Evolutionary conservation across 139 green algal genomes (phyloP).

Genomic region (Micromonas commoda): DNA sequence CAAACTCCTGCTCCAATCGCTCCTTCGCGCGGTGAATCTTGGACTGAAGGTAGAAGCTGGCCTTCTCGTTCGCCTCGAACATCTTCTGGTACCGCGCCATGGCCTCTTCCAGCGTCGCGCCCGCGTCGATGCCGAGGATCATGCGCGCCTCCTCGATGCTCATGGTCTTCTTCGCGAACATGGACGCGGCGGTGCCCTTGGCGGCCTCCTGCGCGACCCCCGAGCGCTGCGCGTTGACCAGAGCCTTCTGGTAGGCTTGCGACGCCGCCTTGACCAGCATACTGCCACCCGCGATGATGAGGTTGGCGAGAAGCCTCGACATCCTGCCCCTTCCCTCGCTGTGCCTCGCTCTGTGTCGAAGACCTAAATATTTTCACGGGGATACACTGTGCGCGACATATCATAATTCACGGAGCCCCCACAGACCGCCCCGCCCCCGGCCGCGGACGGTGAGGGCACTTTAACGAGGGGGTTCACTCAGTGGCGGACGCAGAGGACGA

Average conservation of each 20-base stretch:
- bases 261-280: not conserved
- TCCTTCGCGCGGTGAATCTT: slow-evolving; percentile 66
- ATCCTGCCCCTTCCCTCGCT: not conserved
- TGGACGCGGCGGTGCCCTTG: not conserved
- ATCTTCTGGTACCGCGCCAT: slow-evolving; percentile 55
- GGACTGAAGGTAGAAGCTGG: slow-evolving; percentile 80
- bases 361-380: no score
- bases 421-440: no score
- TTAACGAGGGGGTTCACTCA: no score
- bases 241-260: slow-evolving; percentile 4
- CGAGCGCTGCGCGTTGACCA: slow-evolving; percentile 21
- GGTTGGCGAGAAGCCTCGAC: slow-evolving; percentile 12
- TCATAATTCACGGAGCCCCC: no score
- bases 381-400: no score
- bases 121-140: not conserved
- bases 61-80: slow-evolving; percentile 69
- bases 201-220: slow-evolving; percentile 8
- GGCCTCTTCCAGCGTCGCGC: not conserved
- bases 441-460: no score
- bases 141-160: slow-evolving; percentile 4
- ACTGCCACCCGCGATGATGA: slow-evolving; percentile 14
- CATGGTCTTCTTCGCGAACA: not conserved
- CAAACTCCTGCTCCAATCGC: slow-evolving; percentile 9
- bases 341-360: no score
- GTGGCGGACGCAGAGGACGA: not conserved